Conservation (phyloP, 2,329 filamentous ascomycete species). For the Penicillium sp. region DNA sequence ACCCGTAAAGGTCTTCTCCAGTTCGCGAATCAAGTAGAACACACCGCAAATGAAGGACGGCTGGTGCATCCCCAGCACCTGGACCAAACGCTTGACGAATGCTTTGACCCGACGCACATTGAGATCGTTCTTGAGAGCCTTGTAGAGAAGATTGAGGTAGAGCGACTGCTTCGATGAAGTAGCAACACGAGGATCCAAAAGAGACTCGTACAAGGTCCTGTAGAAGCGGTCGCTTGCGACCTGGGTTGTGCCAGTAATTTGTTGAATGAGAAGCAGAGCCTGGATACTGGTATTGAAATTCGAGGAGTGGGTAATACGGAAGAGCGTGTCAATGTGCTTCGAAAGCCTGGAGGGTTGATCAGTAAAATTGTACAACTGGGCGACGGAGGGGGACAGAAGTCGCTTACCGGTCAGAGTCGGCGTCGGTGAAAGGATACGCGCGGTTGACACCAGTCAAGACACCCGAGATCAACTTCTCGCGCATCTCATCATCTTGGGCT, state of each 20-base stretch:
- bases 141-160: constrained; percentile 87
- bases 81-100: constrained; percentile 88
- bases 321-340: constrained; percentile 85
- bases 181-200: constrained; percentile 81
- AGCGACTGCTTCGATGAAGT: constrained; percentile 91
- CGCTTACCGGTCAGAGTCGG: constrained; percentile 65
- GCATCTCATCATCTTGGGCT: constrained; percentile 59
- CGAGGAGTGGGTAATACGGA: constrained; percentile 91
- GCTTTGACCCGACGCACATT: constrained; percentile 89
- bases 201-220: constrained; percentile 87
- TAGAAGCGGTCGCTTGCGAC: constrained; percentile 87
- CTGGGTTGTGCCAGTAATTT: constrained; percentile 74
- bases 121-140: constrained; percentile 81
- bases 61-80: constrained; percentile 81
- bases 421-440: constrained; percentile 84
- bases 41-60: constrained; percentile 88
- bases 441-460: constrained; percentile 92
- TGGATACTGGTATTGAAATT: constrained; percentile 99
- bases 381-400: neutral
- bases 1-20: constrained; percentile 72
- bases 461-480: constrained; percentile 87
- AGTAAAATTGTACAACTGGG: constrained; percentile 10
- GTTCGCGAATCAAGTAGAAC: constrained; percentile 79
- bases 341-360: constrained; percentile 55
- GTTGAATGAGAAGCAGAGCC: constrained; percentile 89